Base-by-base conservation (phyloP, 1,139 yeast species). In the Waltiozyma sp. region DNA sequence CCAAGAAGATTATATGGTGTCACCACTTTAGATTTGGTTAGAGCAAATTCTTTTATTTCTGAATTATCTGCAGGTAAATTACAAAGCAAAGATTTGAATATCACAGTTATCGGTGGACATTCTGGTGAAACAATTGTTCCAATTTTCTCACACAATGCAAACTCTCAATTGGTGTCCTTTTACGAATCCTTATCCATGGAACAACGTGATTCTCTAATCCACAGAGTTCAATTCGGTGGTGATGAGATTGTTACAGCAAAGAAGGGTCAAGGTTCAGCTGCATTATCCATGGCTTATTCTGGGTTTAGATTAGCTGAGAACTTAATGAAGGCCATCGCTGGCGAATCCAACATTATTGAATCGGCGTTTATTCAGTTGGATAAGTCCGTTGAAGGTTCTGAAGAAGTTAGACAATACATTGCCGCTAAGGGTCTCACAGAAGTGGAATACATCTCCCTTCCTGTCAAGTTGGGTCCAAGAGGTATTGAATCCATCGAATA, bases 221-320 rank as follows among this genome's bases (percentile, higher is more conserved):
- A 85, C 73, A 80, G 96, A 67, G 87, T 88, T 61, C 96, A 88
- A 69, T 87, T 81, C 62, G 97, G 96, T 62, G 96, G 96, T 68
- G 96, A 89, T 62, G 96, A 89, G 70, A 94, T 89, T 55, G 96
- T 89, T 56, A 73, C 83, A 68, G 96, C 96, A 57, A 89, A 89
- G 72, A 82, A 86, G 62, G 96, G 96, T 59, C 79, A 82, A 50
- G 96, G 96, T 46, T 85, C 95, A 42, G 95, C 96, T 51, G 89
- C 97, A 42, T 72, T 89, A 54, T 85, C 96, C 45, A 89, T 89
- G 96, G 96, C 96, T 42, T 91, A 87, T 63, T 96, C 96, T 42
- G 96, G 93, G 55, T 89, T 79, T 62, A 77, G 83, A 64, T 77
- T 86, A 55, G 74, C 88, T 44, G 75, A 76, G 53, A 64, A 77